phyloP scores from a whole-genome alignment of 495 filamentous ascomycete genomes.

The Xylaria flabelliformis region DNA sequence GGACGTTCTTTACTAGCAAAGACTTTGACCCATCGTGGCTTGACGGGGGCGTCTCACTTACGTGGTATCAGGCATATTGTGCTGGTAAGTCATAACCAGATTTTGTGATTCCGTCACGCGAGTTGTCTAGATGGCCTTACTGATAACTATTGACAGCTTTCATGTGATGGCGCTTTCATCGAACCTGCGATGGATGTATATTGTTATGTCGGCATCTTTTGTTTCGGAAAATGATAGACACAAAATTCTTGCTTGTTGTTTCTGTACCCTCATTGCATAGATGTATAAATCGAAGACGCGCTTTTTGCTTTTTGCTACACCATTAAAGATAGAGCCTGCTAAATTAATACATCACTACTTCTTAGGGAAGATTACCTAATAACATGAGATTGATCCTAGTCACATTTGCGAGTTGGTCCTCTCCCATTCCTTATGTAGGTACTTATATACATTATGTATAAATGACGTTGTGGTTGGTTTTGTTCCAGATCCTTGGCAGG shows the following conservation, averaged over 20 bases:
- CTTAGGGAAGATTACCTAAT: not conserved
- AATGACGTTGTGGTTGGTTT: conserved; percentile 7
- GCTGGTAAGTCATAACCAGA: conserved; percentile 57
- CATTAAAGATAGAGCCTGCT: not conserved
- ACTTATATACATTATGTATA: not conserved
- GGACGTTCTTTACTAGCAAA: conserved; percentile 71
- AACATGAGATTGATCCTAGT: not conserved
- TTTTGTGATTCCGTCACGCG: not conserved
- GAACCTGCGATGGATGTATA: not conserved
- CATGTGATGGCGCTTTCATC: conserved; percentile 31
- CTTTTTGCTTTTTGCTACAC: not conserved
- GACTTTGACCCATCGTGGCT: conserved; percentile 75
- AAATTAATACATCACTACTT: not conserved
- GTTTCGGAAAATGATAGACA: not conserved
- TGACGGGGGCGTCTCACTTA: conserved; percentile 84
- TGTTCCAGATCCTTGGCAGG: conserved; percentile 14
- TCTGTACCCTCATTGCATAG: not conserved
- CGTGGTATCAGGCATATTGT: conserved; percentile 87
- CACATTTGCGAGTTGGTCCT: not conserved
- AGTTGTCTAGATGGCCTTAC: not conserved
- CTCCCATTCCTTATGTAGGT: not conserved
- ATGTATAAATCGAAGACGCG: not conserved
- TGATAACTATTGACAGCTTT: conserved; percentile 37
- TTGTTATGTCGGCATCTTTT: not conserved
- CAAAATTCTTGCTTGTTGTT: not conserved